Base-by-base conservation (phyloP, 108 stramenopile species). In the Pseudonitzschia multistriata region DNA sequence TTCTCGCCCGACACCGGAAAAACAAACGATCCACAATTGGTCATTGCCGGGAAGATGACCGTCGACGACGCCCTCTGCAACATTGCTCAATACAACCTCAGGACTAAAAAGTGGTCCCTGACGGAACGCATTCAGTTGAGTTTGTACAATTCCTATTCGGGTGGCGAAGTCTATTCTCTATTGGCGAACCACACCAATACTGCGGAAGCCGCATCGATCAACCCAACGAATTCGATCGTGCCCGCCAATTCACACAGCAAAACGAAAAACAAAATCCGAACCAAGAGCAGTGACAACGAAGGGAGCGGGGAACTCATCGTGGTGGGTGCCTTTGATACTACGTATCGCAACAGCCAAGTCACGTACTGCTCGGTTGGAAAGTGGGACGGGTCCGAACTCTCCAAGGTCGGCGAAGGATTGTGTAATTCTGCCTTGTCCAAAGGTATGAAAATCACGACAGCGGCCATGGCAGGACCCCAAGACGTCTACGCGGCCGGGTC, bases 281-380 rank as follows among this genome's bases (percentile, higher is more conserved):
- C 21, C 0, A 13, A 24, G 14, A 35, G 19, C 4, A 25, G 29
- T 34, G 35, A 0, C 0, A 61, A 22, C 27, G 61, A 71, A 33
- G 77, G 77, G 6, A 70, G 77, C 35, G 86, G 88, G 11, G 88
- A 94, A 67, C 83, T 94, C 7, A 89, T 96, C 53, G 90, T 96
- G n/a, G 96, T 94, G 5, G 97, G 97, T 6, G 89, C 89, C 8
- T 98, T 96, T 79, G 97, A 98, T 78, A 91, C 90, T 0, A 94
- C 93, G 25, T 90, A 96, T 67, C 67, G 85, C 50, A 91, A 94
- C 65, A 92, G 89, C 40, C 97, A 98, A 79, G 88, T 90, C 36
- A 96, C 94, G 13, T 96, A 96, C 76, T 98, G 96, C 77, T 93
- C 91, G 10, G 96, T 97, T 2, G 97, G 94, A 15, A 83, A 81